Evolutionary conservation across 2,329 filamentous ascomycete species (phyloP).

Genomic region (Penicillium sp.): DNA sequence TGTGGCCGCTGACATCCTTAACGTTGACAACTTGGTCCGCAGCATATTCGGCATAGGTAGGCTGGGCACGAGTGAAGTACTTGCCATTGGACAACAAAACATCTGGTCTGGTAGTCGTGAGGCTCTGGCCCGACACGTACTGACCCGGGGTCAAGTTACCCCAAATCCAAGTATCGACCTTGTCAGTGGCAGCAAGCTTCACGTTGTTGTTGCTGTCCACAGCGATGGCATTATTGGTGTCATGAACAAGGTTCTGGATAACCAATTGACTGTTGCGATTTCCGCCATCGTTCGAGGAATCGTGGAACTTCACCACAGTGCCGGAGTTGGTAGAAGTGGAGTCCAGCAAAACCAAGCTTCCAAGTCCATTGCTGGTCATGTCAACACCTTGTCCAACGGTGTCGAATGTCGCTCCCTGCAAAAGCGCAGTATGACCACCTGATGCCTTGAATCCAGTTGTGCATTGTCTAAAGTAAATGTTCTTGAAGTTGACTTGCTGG

Average conservation of each 20-base stretch:
- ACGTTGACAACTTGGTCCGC: slow-evolving; percentile 49
- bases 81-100: slow-evolving; percentile 34
- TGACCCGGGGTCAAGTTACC: slow-evolving; percentile 30
- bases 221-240: slow-evolving; percentile 21
- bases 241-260: slow-evolving; percentile 17
- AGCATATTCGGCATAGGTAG: slow-evolving; percentile 48
- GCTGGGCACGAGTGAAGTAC: slow-evolving; percentile 46
- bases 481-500: slow-evolving; percentile 46
- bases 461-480: slow-evolving; percentile 62
- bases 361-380: slow-evolving; percentile 19
- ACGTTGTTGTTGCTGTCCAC: slow-evolving; percentile 28
- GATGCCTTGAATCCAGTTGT: slow-evolving; percentile 50
- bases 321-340: slow-evolving; percentile 21
- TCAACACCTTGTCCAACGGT: slow-evolving; percentile 23
- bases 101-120: slow-evolving; percentile 30
- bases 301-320: slow-evolving; percentile 18
- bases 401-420: slow-evolving; percentile 25
- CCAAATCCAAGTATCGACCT: slow-evolving; percentile 29
- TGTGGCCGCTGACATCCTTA: slow-evolving; percentile 44
- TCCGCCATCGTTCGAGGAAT: slow-evolving; percentile 26
- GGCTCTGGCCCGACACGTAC: slow-evolving; percentile 30
- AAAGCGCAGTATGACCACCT: slow-evolving; percentile 20
- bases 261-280: slow-evolving; percentile 22
- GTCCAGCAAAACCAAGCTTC: slow-evolving; percentile 24
- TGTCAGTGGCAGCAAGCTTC: slow-evolving; percentile 6